Percentiles rank a stretch among this genome's conserved stretches.
These are phyloP conservation scores for Plenodomus biglobosus DNA, from an alignment of 2,329 filamentous ascomycete species.

Conservation along the genomic window DNA sequence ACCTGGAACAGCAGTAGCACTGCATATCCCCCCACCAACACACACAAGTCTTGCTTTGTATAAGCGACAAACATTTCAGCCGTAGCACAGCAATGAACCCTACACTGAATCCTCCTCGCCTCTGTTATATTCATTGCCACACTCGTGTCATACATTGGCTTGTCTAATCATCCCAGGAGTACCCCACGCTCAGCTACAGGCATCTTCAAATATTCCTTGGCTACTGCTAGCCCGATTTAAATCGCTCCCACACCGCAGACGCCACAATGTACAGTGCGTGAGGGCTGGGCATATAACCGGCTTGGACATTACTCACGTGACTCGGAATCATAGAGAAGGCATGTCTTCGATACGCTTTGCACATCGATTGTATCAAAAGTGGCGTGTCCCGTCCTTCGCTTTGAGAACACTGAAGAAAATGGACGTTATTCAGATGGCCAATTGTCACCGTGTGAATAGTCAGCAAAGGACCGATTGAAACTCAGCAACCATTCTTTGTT, in stretches of 20 bases:
- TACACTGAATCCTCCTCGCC: background rate
- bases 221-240: background rate
- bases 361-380: too few relatives aligned
- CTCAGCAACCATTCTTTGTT: background rate
- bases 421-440: background rate
- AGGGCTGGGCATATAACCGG: background rate
- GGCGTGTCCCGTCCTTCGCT: too few relatives aligned
- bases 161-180: slow-evolving; percentile 3
- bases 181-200: background rate
- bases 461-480: background rate
- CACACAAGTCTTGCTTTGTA: background rate
- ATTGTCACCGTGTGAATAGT: background rate
- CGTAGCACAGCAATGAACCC: background rate
- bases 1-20: background rate
- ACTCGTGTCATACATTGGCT: background rate
- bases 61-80: background rate
- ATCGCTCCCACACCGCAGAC: background rate
- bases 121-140: background rate
- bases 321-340: too few relatives aligned
- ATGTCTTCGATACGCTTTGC: too few relatives aligned
- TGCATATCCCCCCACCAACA: background rate
- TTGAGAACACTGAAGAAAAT: too few relatives aligned
- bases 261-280: background rate
- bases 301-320: background rate
- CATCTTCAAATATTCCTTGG: background rate